These are phyloP conservation scores for Sphaerosporella brunnea DNA, from an alignment of 495 filamentous ascomycete species.

Conservation along the genomic window DNA sequence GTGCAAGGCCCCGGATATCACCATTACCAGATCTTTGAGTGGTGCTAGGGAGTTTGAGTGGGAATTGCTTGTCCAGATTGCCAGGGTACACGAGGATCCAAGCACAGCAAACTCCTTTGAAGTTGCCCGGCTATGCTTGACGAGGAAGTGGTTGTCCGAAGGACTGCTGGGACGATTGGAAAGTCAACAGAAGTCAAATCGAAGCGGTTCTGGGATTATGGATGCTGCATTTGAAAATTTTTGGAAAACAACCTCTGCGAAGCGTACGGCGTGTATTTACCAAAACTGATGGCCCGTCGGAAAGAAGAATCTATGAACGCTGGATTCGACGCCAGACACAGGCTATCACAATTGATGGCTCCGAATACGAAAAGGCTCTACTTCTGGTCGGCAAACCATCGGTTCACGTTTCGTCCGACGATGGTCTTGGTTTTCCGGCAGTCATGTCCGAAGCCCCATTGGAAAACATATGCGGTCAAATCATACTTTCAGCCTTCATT, in stretches of 20 bases:
- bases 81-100: background rate
- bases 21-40: background rate
- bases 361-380: background rate
- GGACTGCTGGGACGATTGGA: constrained; percentile 13
- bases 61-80: constrained; percentile 8
- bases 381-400: background rate
- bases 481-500: constrained; percentile 9
- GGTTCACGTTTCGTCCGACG: background rate
- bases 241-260: background rate
- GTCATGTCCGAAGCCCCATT: constrained; percentile 1
- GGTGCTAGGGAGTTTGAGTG: constrained; percentile 3
- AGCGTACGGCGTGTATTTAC: background rate
- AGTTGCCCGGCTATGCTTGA: background rate
- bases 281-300: background rate
- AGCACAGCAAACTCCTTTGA: background rate
- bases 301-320: background rate
- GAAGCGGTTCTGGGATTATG: constrained; percentile 13
- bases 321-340: background rate
- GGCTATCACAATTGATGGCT: background rate
- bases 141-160: constrained; percentile 2
- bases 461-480: constrained; percentile 12
- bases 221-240: constrained; percentile 10
- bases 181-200: constrained; percentile 4
- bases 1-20: constrained; percentile 2
- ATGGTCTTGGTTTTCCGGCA: constrained; percentile 3